Conservation (phyloP, 805 yeast genomes). For the Millerago galiae region DNA sequence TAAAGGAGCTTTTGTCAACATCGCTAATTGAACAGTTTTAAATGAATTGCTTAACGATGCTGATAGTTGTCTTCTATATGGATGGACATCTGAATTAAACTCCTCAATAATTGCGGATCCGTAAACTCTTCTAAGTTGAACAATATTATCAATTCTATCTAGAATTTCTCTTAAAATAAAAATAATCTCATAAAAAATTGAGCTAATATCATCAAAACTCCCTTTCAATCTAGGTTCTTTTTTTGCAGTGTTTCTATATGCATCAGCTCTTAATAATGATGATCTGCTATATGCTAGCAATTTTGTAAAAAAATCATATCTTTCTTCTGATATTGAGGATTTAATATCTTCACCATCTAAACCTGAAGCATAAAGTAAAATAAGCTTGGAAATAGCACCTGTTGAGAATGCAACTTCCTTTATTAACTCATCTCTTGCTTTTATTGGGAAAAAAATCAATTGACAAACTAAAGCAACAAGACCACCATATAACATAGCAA, state of each 20-base stretch:
- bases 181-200: conserved; percentile 37
- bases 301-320: conserved; percentile 27
- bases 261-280: conserved; percentile 34
- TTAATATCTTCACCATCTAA: conserved; percentile 27
- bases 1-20: conserved; percentile 38
- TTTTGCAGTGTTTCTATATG: conserved; percentile 33
- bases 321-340: conserved; percentile 24
- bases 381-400: conserved; percentile 34
- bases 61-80: conserved; percentile 38
- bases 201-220: conserved; percentile 31
- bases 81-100: conserved; percentile 31
- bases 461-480: conserved; percentile 41
- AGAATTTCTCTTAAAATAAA: conserved; percentile 39
- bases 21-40: conserved; percentile 38
- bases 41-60: conserved; percentile 34
- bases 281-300: conserved; percentile 32
- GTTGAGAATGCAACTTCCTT: conserved; percentile 35
- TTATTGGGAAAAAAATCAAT: conserved; percentile 38
- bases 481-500: conserved; percentile 47
- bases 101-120: conserved; percentile 44
- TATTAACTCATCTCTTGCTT: conserved; percentile 39
- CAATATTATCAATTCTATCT: conserved; percentile 41
- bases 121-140: conserved; percentile 33
- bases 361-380: conserved; percentile 33
- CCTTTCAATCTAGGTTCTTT: conserved; percentile 47